Conservation (phyloP, 805 yeast species). For the Candida hungchunana region DNA sequence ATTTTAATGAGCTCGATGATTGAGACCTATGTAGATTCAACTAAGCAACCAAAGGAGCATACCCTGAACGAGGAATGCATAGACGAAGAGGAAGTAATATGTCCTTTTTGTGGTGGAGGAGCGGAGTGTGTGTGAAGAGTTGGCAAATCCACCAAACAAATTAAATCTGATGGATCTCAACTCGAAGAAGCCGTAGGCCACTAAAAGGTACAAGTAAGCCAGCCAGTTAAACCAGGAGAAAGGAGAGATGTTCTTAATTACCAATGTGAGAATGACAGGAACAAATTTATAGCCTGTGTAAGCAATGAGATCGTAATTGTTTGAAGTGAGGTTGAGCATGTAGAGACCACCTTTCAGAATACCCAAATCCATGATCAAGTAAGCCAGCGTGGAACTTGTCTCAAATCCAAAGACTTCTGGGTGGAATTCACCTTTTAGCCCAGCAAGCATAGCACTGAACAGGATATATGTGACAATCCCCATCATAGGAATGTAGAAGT, state of each 20-base stretch:
- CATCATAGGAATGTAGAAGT: conserved; percentile 93
- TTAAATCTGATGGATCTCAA: conserved; percentile 50
- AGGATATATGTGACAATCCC: conserved; percentile 83
- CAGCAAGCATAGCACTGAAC: conserved; percentile 78
- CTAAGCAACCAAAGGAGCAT: conserved; percentile 67
- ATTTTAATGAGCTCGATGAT: neutral
- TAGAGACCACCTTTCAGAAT: conserved; percentile 81
- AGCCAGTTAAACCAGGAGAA: conserved; percentile 42
- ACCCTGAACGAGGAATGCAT: conserved; percentile 79
- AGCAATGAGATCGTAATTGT: conserved; percentile 77
- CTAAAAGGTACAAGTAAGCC: conserved; percentile 45
- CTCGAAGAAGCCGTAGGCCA: conserved; percentile 61
- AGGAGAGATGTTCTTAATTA: conserved; percentile 44
- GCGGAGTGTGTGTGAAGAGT: conserved; percentile 53
- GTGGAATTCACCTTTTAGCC: conserved; percentile 84
- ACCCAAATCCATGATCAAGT: conserved; percentile 69
- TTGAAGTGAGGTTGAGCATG: conserved; percentile 64
- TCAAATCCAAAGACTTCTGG: conserved; percentile 89
- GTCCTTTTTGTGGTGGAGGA: conserved; percentile 71
- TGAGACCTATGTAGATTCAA: neutral
- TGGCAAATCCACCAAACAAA: conserved; percentile 38
- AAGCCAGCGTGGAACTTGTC: conserved; percentile 81
- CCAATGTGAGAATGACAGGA: conserved; percentile 57
- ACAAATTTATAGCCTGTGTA: conserved; percentile 95
- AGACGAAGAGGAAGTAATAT: conserved; percentile 80